A percentile compares a stretch with the other conserved stretches of the same genome.
Evolutionary conservation across 1,139 yeast species (phyloP).

Genomic region (Suhomyces kunorum): DNA sequence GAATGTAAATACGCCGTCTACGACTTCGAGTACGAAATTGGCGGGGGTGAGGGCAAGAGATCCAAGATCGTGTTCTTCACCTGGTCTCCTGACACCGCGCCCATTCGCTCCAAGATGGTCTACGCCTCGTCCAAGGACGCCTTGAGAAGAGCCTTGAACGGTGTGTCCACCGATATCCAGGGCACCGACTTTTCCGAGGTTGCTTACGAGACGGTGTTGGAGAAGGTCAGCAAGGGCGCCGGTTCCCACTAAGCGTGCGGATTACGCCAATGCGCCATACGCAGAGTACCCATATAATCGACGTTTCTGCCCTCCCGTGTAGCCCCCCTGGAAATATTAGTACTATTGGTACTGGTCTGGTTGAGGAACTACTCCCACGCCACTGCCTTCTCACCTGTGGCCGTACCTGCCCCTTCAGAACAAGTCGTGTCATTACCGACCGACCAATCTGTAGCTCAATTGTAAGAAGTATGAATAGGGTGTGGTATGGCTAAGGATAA

Average conservation of each 20-base stretch:
- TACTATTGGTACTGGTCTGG: background rate
- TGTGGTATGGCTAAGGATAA: too few species aligned
- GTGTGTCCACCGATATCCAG: conserved; percentile 91
- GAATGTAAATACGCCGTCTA: conserved; percentile 96
- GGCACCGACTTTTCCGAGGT: conserved; percentile 98
- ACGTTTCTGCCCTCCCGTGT: background rate
- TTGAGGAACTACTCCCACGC: too few species aligned
- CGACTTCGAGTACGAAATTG: conserved; percentile 92
- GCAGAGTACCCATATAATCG: too few species aligned
- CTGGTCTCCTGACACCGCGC: conserved; percentile 98
- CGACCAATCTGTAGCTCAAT: too few species aligned
- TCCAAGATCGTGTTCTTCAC: conserved; percentile 90
- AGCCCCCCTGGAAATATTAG: background rate
- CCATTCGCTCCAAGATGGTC: conserved; percentile 93
- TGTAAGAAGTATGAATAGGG: too few species aligned
- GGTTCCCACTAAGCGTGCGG: conserved; percentile 33
- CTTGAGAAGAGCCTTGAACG: conserved; percentile 94
- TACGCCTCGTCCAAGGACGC: conserved; percentile 98
- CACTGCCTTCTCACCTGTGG: too few species aligned
- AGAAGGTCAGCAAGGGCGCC: conserved; percentile 84
- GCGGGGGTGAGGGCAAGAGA: conserved; percentile 92
- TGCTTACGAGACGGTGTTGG: conserved; percentile 88
- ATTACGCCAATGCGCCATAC: background rate
- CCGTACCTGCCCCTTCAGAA: background rate
- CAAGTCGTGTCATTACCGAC: too few species aligned